phyloP scores from a whole-genome alignment of 805 yeast species.

The Kazachstania viticola region DNA sequence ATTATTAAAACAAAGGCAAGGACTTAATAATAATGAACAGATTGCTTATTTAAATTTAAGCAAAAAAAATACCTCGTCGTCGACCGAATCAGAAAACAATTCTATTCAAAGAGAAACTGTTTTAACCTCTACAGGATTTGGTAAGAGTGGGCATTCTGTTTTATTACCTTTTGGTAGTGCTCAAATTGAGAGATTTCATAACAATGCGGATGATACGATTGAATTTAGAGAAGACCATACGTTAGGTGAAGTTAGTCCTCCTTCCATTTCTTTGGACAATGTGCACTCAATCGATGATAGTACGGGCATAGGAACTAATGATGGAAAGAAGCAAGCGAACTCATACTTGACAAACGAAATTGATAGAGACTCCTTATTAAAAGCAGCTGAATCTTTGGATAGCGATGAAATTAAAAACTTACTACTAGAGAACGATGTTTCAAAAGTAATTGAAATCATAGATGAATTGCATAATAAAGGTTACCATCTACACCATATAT shows the following conservation, averaged over 20 bases:
- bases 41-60: too few species aligned
- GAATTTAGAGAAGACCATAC: slow-evolving; percentile 12
- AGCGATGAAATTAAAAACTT: slow-evolving; percentile 29
- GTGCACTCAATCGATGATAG: slow-evolving; percentile 2
- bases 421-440: slow-evolving; percentile 29
- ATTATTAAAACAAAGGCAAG: slow-evolving; percentile 24
- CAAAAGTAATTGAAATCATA: slow-evolving; percentile 29
- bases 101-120: neutral
- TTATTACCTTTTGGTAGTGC: slow-evolving; percentile 29
- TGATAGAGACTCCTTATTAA: slow-evolving; percentile 16
- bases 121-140: slow-evolving; percentile 14
- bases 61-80: too few species aligned
- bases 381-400: slow-evolving; percentile 24
- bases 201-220: slow-evolving; percentile 24
- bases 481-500: slow-evolving; percentile 28
- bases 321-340: neutral
- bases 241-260: slow-evolving; percentile 2
- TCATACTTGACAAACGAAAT: slow-evolving; percentile 2
- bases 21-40: neutral
- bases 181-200: slow-evolving; percentile 16
- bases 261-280: neutral
- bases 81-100: slow-evolving; percentile 2
- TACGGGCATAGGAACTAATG: neutral
- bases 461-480: slow-evolving; percentile 32
- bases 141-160: slow-evolving; percentile 21